These are phyloP conservation scores for Phoma sp. DNA, from an alignment of 2,329 filamentous ascomycete genomes.

Conservation along the genomic window DNA sequence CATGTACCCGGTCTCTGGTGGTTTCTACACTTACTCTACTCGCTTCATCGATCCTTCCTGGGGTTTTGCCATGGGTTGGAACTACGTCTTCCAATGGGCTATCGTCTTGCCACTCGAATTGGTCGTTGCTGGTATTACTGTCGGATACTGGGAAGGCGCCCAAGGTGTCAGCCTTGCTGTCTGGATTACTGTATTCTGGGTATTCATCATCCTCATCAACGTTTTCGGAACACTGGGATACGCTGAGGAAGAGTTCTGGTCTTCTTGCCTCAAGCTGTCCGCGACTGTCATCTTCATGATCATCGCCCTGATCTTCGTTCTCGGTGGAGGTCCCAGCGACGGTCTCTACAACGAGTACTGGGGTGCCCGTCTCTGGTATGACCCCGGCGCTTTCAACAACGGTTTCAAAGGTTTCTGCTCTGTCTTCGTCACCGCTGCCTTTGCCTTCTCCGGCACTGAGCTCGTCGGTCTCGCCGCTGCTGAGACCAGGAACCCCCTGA, in stretches of 20 bases:
- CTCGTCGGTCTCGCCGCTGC: constrained; percentile 67
- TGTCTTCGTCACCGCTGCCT: constrained; percentile 70
- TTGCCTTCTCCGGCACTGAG: constrained; percentile 69
- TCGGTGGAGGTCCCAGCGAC: constrained; percentile 61
- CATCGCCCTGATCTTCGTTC: constrained; percentile 62
- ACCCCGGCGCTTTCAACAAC: constrained; percentile 61
- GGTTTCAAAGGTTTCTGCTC: constrained; percentile 71
- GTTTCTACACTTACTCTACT: constrained; percentile 59
- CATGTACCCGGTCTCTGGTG: constrained; percentile 64
- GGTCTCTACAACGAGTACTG: constrained; percentile 61
- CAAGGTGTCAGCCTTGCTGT: constrained; percentile 32
- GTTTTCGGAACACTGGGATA: constrained; percentile 51
- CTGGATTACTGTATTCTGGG: constrained; percentile 50
- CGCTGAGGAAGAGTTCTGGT: constrained; percentile 53
- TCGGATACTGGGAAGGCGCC: constrained; percentile 46
- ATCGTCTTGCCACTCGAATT: constrained; percentile 51
- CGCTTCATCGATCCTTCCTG: constrained; percentile 59
- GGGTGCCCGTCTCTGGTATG: constrained; percentile 67
- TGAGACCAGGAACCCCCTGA: constrained; percentile 64
- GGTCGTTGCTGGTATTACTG: constrained; percentile 48
- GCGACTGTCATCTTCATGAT: constrained; percentile 51
- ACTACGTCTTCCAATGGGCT: constrained; percentile 49
- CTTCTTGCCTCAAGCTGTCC: constrained; percentile 44
- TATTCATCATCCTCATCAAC: constrained; percentile 49
- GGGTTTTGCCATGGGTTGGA: constrained; percentile 49